These are phyloP conservation scores for Hypsizygus marmoreus DNA, from an alignment of 768 basidiomycete genomes.

Conservation along the genomic window DNA sequence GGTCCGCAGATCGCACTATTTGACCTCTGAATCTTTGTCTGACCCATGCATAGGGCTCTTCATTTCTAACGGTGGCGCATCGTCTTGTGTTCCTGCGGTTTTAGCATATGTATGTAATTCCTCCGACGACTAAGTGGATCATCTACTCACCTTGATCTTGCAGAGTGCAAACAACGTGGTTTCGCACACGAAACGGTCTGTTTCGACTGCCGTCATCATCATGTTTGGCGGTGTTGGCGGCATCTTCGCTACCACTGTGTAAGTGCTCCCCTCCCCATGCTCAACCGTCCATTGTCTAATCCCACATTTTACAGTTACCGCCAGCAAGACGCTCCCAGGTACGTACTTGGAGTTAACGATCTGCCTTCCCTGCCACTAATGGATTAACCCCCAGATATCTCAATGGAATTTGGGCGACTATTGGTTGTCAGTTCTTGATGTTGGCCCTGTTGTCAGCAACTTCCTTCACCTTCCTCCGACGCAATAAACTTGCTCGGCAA, in stretches of 20 bases:
- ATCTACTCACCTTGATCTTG: slow-evolving; percentile 1
- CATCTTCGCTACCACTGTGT: slow-evolving; percentile 40
- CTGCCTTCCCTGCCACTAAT: neutral
- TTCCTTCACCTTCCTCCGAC: slow-evolving; percentile 27
- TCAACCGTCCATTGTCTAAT: neutral
- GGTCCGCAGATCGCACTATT: slow-evolving; percentile 14
- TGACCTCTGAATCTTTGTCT: neutral
- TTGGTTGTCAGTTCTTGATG: slow-evolving; percentile 36
- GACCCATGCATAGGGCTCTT: slow-evolving; percentile 25
- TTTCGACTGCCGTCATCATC: slow-evolving; percentile 38
- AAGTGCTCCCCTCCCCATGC: slow-evolving; percentile 1
- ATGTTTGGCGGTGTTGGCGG: slow-evolving; percentile 40
- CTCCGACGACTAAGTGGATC: neutral
- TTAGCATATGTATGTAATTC: slow-evolving; percentile 37
- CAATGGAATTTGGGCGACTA: slow-evolving; percentile 37
- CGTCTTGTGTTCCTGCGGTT: slow-evolving; percentile 36
- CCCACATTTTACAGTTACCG: slow-evolving; percentile 20
- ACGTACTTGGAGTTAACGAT: neutral
- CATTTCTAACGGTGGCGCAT: slow-evolving; percentile 34
- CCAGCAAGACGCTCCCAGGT: slow-evolving; percentile 36
- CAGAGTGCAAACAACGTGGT: slow-evolving; percentile 39
- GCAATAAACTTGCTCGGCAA: slow-evolving; percentile 33
- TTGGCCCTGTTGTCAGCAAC: slow-evolving; percentile 28
- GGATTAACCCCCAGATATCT: slow-evolving; percentile 16
- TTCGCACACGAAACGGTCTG: slow-evolving; percentile 39